Percentiles rank a stretch among this genome's conserved stretches.
These are phyloP conservation scores for Phylloporus scabripes DNA, from an alignment of 768 basidiomycete genomes.

Conservation along the genomic window DNA sequence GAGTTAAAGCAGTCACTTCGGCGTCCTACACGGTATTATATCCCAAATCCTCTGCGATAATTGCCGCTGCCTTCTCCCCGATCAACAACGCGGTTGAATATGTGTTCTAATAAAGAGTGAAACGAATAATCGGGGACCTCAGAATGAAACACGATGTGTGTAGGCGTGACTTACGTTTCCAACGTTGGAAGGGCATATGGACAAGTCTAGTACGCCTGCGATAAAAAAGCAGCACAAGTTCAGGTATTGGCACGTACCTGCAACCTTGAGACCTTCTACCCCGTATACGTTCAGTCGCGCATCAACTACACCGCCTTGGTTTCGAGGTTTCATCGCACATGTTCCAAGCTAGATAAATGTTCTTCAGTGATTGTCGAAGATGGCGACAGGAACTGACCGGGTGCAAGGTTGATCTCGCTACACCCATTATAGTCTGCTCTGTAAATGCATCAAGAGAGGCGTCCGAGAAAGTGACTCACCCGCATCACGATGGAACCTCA, in stretches of 20 bases:
- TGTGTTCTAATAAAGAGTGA: conserved; percentile 3
- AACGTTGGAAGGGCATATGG: conserved; percentile 28
- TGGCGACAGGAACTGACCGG: conserved; percentile 4
- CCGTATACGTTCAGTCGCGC: conserved; percentile 58
- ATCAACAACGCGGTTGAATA: conserved; percentile 14
- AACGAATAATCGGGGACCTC: neutral
- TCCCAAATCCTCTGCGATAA: conserved; percentile 9
- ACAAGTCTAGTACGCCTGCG: conserved; percentile 26
- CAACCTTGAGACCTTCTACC: conserved; percentile 52
- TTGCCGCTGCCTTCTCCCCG: conserved; percentile 14
- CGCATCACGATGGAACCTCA: conserved; percentile 18
- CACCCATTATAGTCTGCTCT: neutral
- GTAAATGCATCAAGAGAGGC: too few relatives aligned
- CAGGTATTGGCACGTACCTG: conserved; percentile 33
- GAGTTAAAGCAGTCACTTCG: neutral
- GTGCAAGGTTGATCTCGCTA: conserved; percentile 13
- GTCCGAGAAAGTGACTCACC: conserved; percentile 3
- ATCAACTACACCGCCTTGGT: conserved; percentile 60
- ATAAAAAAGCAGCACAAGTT: neutral
- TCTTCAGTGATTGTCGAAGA: neutral
- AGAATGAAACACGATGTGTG: neutral
- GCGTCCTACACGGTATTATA: neutral
- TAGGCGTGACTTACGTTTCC: conserved; percentile 16
- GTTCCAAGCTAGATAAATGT: conserved; percentile 46
- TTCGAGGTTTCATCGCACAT: conserved; percentile 61